phyloP scores from a whole-genome alignment of 352 stramenopile genomes.

The Globisporangium camurandrum region DNA sequence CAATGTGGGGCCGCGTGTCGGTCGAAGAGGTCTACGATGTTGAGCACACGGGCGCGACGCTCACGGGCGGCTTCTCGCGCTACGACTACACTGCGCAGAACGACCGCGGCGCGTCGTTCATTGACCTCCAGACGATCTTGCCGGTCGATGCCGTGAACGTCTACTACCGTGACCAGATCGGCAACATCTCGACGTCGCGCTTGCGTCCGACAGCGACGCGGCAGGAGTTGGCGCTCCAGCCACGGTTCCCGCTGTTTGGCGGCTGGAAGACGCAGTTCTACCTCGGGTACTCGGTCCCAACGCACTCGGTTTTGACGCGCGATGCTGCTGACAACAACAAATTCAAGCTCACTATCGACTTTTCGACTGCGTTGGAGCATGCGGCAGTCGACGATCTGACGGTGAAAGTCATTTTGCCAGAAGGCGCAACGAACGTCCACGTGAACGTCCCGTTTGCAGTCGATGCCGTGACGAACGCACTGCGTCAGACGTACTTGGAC shows the following conservation, averaged over 20 bases:
- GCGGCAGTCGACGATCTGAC: slow-evolving; percentile 79
- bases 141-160: slow-evolving; percentile 78
- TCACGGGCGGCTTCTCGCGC: slow-evolving; percentile 83
- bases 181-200: slow-evolving; percentile 83
- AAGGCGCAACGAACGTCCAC: slow-evolving; percentile 75
- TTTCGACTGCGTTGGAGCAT: slow-evolving; percentile 75
- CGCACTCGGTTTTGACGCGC: slow-evolving; percentile 66
- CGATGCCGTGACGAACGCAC: slow-evolving; percentile 46
- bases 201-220: slow-evolving; percentile 40
- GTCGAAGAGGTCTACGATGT: slow-evolving; percentile 87
- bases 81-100: slow-evolving; percentile 75
- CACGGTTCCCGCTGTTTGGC: slow-evolving; percentile 83
- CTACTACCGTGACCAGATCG: slow-evolving; percentile 89
- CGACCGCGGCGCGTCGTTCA: slow-evolving; percentile 65
- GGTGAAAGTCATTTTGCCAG: slow-evolving; percentile 83
- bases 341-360: slow-evolving; percentile 83
- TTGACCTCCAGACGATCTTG: slow-evolving; percentile 59
- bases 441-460: slow-evolving; percentile 69
- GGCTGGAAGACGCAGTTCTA: slow-evolving; percentile 89
- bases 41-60: slow-evolving; percentile 74
- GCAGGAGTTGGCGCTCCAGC: slow-evolving; percentile 74
- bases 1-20: slow-evolving; percentile 85
- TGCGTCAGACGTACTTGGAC: slow-evolving; percentile 81
- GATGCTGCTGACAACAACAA: slow-evolving; percentile 39
- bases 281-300: slow-evolving; percentile 82